A percentile compares a stretch with the other conserved stretches of the same genome.
Evolutionary conservation across 176 grass and related monocot species (phyloP).

Genomic region (Musa itinerans): DNA sequence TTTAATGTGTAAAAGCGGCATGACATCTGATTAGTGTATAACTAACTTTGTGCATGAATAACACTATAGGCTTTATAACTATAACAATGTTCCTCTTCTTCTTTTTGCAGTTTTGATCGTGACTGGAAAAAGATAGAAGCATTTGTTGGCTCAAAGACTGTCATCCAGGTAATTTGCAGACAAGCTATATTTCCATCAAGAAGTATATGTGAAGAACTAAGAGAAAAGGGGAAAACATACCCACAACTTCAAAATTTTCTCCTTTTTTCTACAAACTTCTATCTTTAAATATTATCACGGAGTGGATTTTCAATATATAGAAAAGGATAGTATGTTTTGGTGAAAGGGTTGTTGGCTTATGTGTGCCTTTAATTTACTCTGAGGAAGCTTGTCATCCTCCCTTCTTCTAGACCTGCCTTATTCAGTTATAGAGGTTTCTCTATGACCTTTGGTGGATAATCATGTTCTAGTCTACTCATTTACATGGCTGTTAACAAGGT

Average conservation of each 20-base stretch:
- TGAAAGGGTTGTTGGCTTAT: too few relatives aligned
- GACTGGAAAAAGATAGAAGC: constrained; percentile 15
- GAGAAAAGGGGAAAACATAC: not conserved
- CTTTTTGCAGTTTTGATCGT: constrained; percentile 7
- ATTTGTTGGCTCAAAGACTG: constrained; percentile 10
- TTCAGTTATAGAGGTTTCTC: too few relatives aligned
- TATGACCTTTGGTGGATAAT: too few relatives aligned
- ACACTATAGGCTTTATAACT: not conserved
- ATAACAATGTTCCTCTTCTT: not conserved
- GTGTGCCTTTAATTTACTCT: too few relatives aligned
- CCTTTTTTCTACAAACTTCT: not conserved
- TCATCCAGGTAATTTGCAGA: constrained; percentile 7
- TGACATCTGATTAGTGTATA: not conserved
- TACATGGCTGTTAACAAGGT: too few relatives aligned
- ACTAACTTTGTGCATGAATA: not conserved
- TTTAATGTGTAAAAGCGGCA: not conserved
- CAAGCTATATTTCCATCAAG: not conserved
- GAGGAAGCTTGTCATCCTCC: too few relatives aligned
- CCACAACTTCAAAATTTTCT: not conserved
- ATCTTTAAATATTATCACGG: too few relatives aligned
- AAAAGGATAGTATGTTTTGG: too few relatives aligned
- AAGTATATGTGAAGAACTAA: not conserved
- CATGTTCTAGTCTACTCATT: too few relatives aligned
- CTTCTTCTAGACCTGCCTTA: too few relatives aligned
- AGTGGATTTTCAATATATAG: too few relatives aligned